phyloP scores from a whole-genome alignment of 495 filamentous ascomycete species.

The Cercophora samala region DNA sequence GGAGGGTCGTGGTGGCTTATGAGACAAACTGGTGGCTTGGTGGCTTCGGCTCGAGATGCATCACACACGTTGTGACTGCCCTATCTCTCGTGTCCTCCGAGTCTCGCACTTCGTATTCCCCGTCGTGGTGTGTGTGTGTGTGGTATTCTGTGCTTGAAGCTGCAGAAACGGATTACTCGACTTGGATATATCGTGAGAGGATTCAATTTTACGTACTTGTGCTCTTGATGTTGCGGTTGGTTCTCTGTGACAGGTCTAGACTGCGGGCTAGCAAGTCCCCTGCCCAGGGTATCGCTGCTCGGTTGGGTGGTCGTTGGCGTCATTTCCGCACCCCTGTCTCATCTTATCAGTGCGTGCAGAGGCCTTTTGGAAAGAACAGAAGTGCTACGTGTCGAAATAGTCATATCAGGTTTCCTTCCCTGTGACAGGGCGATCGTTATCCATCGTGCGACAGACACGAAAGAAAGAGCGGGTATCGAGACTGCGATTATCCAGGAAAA shows the following conservation, averaged over 20 bases:
- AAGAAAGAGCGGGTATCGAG: not conserved
- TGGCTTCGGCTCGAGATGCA: not conserved
- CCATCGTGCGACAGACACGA: not conserved
- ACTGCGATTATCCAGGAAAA: not conserved
- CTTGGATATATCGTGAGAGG: not conserved
- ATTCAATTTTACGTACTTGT: not conserved
- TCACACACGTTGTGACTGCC: not conserved
- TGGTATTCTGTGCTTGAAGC: not conserved
- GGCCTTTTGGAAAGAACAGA: not conserved
- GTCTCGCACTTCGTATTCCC: not conserved
- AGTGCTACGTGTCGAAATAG: not conserved
- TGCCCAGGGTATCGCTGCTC: not conserved
- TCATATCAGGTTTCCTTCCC: not conserved
- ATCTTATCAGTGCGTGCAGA: not conserved
- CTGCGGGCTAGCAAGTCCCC: not conserved
- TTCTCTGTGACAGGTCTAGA: slow-evolving; percentile 5
- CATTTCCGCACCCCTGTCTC: slow-evolving; percentile 5
- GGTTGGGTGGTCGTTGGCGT: slow-evolving; percentile 1
- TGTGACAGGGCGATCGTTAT: not conserved
- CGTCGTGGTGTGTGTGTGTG: too few species aligned
- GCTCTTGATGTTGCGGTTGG: not conserved
- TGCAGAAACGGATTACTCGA: not conserved
- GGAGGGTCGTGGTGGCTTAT: not conserved
- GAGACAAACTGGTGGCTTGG: not conserved
- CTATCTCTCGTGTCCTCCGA: not conserved